Conservation (phyloP, 2,329 filamentous ascomycete species). For the Podosphaera xanthii region DNA sequence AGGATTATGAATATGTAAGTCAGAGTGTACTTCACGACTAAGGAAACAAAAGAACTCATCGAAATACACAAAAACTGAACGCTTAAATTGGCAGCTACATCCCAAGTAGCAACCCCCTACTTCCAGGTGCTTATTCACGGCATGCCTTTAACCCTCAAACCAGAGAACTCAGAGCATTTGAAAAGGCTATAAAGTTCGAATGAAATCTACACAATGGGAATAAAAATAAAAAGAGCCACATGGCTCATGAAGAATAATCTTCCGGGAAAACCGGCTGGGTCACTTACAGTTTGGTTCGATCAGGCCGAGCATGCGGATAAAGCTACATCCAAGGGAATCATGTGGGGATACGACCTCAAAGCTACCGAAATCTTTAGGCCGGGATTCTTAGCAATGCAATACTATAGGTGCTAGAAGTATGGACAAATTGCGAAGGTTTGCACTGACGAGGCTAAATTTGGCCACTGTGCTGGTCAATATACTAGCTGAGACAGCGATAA, state of each 20-base stretch:
- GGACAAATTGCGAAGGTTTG: background rate
- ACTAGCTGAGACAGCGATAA: background rate
- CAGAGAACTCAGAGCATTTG: too few relatives aligned
- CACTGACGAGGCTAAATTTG: background rate
- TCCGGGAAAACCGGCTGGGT: background rate
- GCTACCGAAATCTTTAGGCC: background rate
- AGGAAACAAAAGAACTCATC: background rate
- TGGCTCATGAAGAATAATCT: background rate
- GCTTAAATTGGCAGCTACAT: background rate
- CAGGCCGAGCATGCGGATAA: too few relatives aligned
- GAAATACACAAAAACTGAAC: background rate
- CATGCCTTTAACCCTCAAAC: too few relatives aligned
- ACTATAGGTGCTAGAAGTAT: background rate
- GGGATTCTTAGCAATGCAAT: background rate
- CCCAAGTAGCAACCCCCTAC: background rate
- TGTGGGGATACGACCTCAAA: background rate
- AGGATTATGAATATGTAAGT: background rate
- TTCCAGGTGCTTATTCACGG: background rate
- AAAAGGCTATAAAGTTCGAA: too few relatives aligned
- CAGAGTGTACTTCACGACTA: background rate
- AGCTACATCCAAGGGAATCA: background rate
- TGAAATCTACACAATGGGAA: too few relatives aligned
- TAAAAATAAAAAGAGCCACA: background rate
- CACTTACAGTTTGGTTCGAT: background rate
- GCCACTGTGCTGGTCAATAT: background rate